phyloP scores from a whole-genome alignment of 1,284 basidiomycete species.

The Leccinum colubrinum region DNA sequence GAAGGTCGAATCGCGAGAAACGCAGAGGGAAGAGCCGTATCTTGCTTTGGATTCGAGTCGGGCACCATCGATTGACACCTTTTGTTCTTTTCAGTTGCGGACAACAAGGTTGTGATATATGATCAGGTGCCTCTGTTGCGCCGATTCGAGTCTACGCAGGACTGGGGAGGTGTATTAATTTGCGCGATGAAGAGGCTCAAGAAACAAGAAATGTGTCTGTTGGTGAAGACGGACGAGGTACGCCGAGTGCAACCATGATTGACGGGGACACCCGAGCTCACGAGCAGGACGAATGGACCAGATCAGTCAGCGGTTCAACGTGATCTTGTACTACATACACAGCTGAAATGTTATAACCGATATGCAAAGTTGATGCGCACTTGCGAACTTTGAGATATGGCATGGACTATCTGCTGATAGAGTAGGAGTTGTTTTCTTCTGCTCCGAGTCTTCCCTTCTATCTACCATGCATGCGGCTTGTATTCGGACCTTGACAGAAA shows the following conservation, averaged over 20 bases:
- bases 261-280: not conserved
- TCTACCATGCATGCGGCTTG: not conserved
- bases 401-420: not conserved
- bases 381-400: not conserved
- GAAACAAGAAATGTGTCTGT: slow-evolving; percentile 54
- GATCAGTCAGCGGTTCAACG: slow-evolving; percentile 62
- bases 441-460: not conserved
- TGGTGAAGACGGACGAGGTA: slow-evolving; percentile 31
- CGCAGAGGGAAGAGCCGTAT: no score
- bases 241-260: not conserved
- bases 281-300: slow-evolving; percentile 23
- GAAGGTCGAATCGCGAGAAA: no score
- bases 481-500: not conserved
- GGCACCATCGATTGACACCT: not conserved
- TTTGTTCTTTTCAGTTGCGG: slow-evolving; percentile 38
- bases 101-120: slow-evolving; percentile 56
- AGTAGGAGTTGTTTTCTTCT: not conserved
- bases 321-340: slow-evolving; percentile 38
- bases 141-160: slow-evolving; percentile 33
- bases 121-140: slow-evolving; percentile 55
- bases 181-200: slow-evolving; percentile 45
- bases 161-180: slow-evolving; percentile 42
- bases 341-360: slow-evolving; percentile 1
- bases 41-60: not conserved
- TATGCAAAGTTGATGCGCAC: not conserved